Evolutionary conservation across 345 rosid species (phyloP), one percentile per base, ranked within the genome.

Genomic region (Rhizophora mangle): DNA sequence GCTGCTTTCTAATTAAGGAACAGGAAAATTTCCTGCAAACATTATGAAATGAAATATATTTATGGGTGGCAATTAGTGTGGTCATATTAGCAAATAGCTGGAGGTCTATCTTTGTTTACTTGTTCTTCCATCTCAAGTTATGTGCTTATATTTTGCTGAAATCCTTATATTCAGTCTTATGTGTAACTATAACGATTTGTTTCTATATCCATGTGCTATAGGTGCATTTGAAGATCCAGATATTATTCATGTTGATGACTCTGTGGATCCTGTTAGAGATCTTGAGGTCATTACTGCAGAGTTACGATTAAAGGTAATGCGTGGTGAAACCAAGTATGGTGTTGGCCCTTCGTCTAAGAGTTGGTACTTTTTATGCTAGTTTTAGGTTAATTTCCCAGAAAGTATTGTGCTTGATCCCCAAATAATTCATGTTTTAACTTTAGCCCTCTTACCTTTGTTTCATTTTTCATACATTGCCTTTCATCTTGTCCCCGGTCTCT

Each of bases 181-280:
- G 2, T 56, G 6, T 56, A 10, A 22, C 60, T 56, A 56, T 16
- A 56, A 30, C 2, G 18, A 7, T 32, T n/a, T 72, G 1, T 46
- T 70, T 43, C 18, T 56, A 22, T 16, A 56, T 46, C 2, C 24
- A 7, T 32, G 19, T 72, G 1, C 52, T 70, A 3, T 69, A 94
- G 97, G 98, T 69, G 99, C 99, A 63, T 95, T 95, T 78, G 99
- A 95, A 77, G 97, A 95, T 85, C 69, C 97, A 11, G 97, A 95
- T 71, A 87, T 95, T 73, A 85, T 95, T 72, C 99, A 95, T 77
- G 99, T 95, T 2, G 99, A 95, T 81, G 99, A 95, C 72, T 22
- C 87, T 46, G 83, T 95, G 39, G 97, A 95, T 77, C 99, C 99
- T 63, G 99, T 92, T 49, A 85, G 99, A 82, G 99, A 95, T 75